Percentiles rank a stretch among this genome's conserved stretches.
Conservation (phyloP, 2,329 filamentous ascomycete genomes). For the Aurifilum marmelostoma region DNA sequence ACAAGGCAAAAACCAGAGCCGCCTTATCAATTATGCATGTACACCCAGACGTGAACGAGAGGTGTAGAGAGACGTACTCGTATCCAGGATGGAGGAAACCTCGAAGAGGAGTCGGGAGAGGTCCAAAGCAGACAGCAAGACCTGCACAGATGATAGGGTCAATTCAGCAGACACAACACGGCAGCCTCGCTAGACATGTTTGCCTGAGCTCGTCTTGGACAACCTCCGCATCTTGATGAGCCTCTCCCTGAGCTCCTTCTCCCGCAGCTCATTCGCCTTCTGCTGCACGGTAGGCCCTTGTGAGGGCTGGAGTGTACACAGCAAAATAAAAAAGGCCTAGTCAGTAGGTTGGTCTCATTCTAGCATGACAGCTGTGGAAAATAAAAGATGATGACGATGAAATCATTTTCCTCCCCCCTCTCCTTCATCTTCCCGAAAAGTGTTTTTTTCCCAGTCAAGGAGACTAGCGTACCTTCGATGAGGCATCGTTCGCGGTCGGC, state of each 20-base stretch:
- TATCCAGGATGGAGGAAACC: not conserved
- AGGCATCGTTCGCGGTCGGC: slow-evolving; percentile 29
- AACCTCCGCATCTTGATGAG: slow-evolving; percentile 58
- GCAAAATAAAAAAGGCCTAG: slow-evolving; percentile 32
- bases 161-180: slow-evolving; percentile 40
- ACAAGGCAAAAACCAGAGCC: not conserved
- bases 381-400: slow-evolving; percentile 30
- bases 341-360: slow-evolving; percentile 33
- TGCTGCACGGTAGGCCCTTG: slow-evolving; percentile 44
- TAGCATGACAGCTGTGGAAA: slow-evolving; percentile 33
- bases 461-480: slow-evolving; percentile 38
- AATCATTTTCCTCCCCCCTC: not conserved
- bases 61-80: not conserved
- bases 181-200: slow-evolving; percentile 48
- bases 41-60: not conserved
- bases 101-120: not conserved
- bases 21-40: not conserved
- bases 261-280: slow-evolving; percentile 50
- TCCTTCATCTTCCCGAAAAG: slow-evolving; percentile 35
- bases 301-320: slow-evolving; percentile 29
- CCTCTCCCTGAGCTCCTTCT: slow-evolving; percentile 56
- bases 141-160: slow-evolving; percentile 17
- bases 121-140: not conserved
- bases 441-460: slow-evolving; percentile 36
- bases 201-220: slow-evolving; percentile 47